Percentiles rank a stretch among this genome's conserved stretches.
Evolutionary conservation across 1,139 yeast species (phyloP).

Genomic region (Yamadazyma pseudoaaseri): DNA sequence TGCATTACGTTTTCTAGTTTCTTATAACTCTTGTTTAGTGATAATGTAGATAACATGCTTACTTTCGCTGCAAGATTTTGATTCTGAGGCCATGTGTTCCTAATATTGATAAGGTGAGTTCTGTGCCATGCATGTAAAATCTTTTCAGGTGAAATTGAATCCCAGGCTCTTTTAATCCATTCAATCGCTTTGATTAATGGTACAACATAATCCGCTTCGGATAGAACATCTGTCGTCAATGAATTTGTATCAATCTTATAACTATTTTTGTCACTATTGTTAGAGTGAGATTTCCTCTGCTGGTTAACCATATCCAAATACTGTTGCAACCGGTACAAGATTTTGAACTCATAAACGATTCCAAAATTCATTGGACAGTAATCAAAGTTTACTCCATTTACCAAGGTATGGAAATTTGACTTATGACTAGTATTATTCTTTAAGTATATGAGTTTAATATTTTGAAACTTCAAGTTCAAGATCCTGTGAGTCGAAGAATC

Average conservation of each 20-base stretch:
- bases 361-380: constrained; percentile 68
- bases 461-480: constrained; percentile 52
- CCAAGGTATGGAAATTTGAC: constrained; percentile 35
- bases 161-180: constrained; percentile 59
- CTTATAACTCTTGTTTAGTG: constrained; percentile 27
- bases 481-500: constrained; percentile 66
- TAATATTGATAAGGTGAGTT: constrained; percentile 25
- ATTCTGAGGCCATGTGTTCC: constrained; percentile 24
- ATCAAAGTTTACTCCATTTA: constrained; percentile 40
- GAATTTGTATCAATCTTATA: constrained; percentile 12
- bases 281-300: constrained; percentile 22
- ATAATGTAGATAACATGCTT: constrained; percentile 11
- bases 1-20: constrained; percentile 44
- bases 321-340: constrained; percentile 58
- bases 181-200: constrained; percentile 58
- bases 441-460: constrained; percentile 47
- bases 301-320: constrained; percentile 49
- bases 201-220: constrained; percentile 42
- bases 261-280: constrained; percentile 3
- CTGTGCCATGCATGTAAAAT: constrained; percentile 56
- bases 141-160: constrained; percentile 41
- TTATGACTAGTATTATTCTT: constrained; percentile 42
- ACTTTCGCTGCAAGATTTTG: constrained; percentile 3
- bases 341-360: constrained; percentile 59
- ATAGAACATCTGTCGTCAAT: constrained; percentile 23